Base-by-base conservation (phyloP, 805 yeast species). In the Wickerhamiella bombiphila region DNA sequence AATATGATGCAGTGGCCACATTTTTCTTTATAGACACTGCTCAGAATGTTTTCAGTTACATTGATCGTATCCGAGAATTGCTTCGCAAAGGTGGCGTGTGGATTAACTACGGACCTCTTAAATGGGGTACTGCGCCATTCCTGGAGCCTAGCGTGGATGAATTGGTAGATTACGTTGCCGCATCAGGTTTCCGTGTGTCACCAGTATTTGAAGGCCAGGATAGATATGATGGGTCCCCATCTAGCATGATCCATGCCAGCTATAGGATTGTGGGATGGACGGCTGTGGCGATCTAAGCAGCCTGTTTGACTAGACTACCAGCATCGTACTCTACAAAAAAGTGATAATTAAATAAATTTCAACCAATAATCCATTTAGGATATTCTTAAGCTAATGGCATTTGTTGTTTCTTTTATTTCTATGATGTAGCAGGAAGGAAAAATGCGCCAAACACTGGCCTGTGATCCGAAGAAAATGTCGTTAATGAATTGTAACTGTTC, bases 21-120 rank as follows among this genome's bases (percentile, higher is more conserved):
- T 78, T 77, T 3, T 88, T 79, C 52, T 86, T 88, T 58, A 64
- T 88, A 20, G 97, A 88, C 57, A 88, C 97, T 0, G 96, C 96
- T 0, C 93, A 82, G 49, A 81, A 86, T 51, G 53, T 82, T 35
- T 64, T 88, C 44, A 76, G 73, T 29, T 86, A 86, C 55, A 56
- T 88, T 38, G 78, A 77, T 38, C 58, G 77, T 1, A 74, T 88
- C 26, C 68, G 69, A 39, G 49, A 55, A 8, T 49, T 76, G 25
- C 57, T 64, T 8, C 61, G 60, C 13, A 66, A 66, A 3, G 61
- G 61, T 20, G 0, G 32, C 6, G 63, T 68, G 30, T 88, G 97
- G 97, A 72, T 88, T 44, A 88, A 91, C 53, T 65, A 75, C 11
- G 98, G 98, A 0, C 98, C 98, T 0, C 63, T 91, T 43, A 80